These are phyloP conservation scores for Thielaviopsis ethacetica DNA, from an alignment of 2,329 filamentous ascomycete species.

Conservation along the genomic window DNA sequence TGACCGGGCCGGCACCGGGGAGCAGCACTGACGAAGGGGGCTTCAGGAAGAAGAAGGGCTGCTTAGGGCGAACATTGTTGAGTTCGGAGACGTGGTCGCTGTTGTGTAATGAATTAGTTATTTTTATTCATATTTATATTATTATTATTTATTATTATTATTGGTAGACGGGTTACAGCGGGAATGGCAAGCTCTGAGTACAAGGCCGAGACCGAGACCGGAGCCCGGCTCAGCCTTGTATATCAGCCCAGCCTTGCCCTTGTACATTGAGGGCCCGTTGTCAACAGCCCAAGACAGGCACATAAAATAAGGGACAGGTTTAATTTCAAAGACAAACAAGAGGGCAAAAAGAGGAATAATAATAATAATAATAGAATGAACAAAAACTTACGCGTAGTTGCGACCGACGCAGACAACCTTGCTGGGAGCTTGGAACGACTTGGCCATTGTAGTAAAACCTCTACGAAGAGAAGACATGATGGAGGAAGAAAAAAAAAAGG, in stretches of 20 bases:
- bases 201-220: background rate
- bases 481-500: slow-evolving; percentile 2
- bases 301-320: too few relatives aligned
- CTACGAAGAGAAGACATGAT: slow-evolving; percentile 23
- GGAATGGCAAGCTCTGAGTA: background rate
- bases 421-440: slow-evolving; percentile 37
- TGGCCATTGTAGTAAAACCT: slow-evolving; percentile 23
- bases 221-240: background rate
- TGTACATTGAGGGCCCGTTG: too few relatives aligned
- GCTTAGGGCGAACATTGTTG: slow-evolving; percentile 71
- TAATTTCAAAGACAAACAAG: background rate
- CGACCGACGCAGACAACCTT: slow-evolving; percentile 89
- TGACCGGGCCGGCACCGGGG: slow-evolving; percentile 60
- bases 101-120: slow-evolving; percentile 11
- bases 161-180: too few relatives aligned
- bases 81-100: slow-evolving; percentile 91
- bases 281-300: too few relatives aligned
- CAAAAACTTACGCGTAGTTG: slow-evolving; percentile 69
- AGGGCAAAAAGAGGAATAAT: slow-evolving; percentile 14
- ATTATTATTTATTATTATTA: background rate
- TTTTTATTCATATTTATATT: background rate
- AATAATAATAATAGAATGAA: too few relatives aligned
- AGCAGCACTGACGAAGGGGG: slow-evolving; percentile 73
- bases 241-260: background rate
- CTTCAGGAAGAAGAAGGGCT: slow-evolving; percentile 99